A percentile compares a stretch with the other conserved stretches of the same genome.
Evolutionary conservation across 805 yeast species (phyloP).

Genomic region (Torulaspora quercuum): DNA sequence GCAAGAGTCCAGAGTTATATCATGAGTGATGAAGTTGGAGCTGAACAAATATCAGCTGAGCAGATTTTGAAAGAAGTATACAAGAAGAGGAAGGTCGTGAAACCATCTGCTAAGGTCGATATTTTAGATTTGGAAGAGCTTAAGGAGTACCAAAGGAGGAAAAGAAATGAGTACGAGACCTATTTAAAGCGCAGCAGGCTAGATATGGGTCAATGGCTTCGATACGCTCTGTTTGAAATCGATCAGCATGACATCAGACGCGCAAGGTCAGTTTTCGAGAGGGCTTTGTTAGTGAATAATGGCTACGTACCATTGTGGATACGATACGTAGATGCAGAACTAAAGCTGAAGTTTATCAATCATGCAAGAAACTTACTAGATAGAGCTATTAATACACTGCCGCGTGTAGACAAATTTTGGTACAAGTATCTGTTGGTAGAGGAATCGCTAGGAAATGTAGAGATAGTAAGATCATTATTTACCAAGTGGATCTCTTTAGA

Average conservation of each 20-base stretch:
- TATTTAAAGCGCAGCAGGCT: conserved; percentile 82
- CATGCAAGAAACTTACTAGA: conserved; percentile 87
- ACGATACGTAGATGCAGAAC: conserved; percentile 74
- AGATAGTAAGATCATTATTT: conserved; percentile 61
- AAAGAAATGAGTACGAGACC: conserved; percentile 78
- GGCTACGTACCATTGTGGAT: conserved; percentile 83
- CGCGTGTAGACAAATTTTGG: conserved; percentile 85
- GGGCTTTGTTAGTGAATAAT: conserved; percentile 75
- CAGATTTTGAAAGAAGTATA: conserved; percentile 61
- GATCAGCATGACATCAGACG: conserved; percentile 74
- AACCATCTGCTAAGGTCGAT: conserved; percentile 37
- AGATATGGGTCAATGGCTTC: conserved; percentile 82
- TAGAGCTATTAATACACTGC: conserved; percentile 68
- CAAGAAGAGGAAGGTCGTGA: conserved; percentile 41
- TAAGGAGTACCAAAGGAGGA: conserved; percentile 67
- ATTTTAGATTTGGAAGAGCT: conserved; percentile 78
- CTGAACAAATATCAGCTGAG: conserved; percentile 62
- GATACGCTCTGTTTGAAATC: conserved; percentile 86
- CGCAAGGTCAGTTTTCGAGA: conserved; percentile 83
- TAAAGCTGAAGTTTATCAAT: conserved; percentile 66
- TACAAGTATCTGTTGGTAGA: conserved; percentile 76
- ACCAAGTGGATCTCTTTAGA: conserved; percentile 80
- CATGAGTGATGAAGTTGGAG: conserved; percentile 31
- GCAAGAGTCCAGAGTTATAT: too few relatives aligned
- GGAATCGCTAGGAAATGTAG: conserved; percentile 64